These are phyloP conservation scores for Lantana camara DNA, from an alignment of 257 asterid species.

Conservation along the genomic window DNA sequence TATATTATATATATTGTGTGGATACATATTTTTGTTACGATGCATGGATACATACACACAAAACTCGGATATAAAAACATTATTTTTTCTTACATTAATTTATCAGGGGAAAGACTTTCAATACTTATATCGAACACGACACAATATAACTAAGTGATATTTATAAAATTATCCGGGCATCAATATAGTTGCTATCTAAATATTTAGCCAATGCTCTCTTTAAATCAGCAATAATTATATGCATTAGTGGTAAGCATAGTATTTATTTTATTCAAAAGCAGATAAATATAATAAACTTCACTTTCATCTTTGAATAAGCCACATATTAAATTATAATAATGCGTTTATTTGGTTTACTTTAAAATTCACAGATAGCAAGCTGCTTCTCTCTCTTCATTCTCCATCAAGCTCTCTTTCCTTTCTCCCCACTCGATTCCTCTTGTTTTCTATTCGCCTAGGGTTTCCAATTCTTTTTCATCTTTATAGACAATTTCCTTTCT, in stretches of 20 bases:
- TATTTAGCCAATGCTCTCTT: no score
- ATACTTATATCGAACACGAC: no score
- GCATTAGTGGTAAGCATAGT: neutral
- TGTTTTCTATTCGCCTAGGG: slow-evolving; percentile 53
- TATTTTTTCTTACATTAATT: no score
- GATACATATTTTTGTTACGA: no score
- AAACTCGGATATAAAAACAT: no score
- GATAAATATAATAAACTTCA: slow-evolving; percentile 3
- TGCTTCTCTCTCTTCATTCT: slow-evolving; percentile 33
- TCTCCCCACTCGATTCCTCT: slow-evolving; percentile 42
- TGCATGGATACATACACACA: no score
- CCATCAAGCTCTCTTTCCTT: slow-evolving; percentile 45
- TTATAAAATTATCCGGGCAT: no score
- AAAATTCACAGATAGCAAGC: slow-evolving; percentile 16
- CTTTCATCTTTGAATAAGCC: slow-evolving; percentile 32
- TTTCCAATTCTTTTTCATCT: slow-evolving; percentile 35
- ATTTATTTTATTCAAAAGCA: slow-evolving; percentile 9
- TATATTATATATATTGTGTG: no score
- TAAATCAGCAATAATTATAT: neutral
- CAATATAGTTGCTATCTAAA: no score
- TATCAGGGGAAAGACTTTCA: no score
- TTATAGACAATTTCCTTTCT: slow-evolving; percentile 11
- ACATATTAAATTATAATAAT: slow-evolving; percentile 20
- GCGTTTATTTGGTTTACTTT: slow-evolving; percentile 31
- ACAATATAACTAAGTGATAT: no score